Conservation (phyloP, 176 grass and related monocot species). For the Puya raimondii region DNA sequence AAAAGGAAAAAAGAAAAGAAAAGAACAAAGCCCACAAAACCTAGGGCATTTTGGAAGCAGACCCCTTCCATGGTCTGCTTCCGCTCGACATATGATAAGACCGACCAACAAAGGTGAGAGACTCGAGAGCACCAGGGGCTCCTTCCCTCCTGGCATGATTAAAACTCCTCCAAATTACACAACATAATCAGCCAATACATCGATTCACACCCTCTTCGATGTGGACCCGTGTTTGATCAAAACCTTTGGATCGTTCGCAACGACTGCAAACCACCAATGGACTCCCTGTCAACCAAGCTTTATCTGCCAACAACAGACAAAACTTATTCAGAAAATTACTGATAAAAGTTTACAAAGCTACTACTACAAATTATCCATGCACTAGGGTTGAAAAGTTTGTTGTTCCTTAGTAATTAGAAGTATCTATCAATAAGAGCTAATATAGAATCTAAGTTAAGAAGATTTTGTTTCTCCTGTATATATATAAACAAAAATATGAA, state of each 20-base stretch:
- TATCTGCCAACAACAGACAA: background rate
- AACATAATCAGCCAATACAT: slow-evolving; percentile 27
- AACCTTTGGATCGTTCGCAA: background rate
- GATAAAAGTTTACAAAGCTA: background rate
- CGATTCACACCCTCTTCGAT: slow-evolving; percentile 4
- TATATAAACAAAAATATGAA: too few species aligned
- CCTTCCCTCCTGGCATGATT: slow-evolving; percentile 29
- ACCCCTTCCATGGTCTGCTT: slow-evolving; percentile 37
- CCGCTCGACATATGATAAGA: slow-evolving; percentile 5
- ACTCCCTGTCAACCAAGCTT: background rate
- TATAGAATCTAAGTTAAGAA: too few species aligned
- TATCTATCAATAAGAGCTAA: too few species aligned
- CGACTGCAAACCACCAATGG: background rate
- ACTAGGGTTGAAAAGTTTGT: too few species aligned
- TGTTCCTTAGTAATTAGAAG: too few species aligned
- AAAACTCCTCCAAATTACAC: slow-evolving; percentile 16
- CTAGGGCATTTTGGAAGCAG: slow-evolving; percentile 41
- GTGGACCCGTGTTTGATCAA: slow-evolving; percentile 1
- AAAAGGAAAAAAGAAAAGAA: slow-evolving; percentile 20
- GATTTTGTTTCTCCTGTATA: too few species aligned
- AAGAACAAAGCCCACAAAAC: slow-evolving; percentile 27
- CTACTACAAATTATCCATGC: background rate
- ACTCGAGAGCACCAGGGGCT: slow-evolving; percentile 19
- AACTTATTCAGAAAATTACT: background rate
- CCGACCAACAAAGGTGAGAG: slow-evolving; percentile 6